Percentiles rank a stretch among this genome's conserved stretches.
phyloP scores from a whole-genome alignment of 305 asterid species.

The Fraxinus albicans region DNA sequence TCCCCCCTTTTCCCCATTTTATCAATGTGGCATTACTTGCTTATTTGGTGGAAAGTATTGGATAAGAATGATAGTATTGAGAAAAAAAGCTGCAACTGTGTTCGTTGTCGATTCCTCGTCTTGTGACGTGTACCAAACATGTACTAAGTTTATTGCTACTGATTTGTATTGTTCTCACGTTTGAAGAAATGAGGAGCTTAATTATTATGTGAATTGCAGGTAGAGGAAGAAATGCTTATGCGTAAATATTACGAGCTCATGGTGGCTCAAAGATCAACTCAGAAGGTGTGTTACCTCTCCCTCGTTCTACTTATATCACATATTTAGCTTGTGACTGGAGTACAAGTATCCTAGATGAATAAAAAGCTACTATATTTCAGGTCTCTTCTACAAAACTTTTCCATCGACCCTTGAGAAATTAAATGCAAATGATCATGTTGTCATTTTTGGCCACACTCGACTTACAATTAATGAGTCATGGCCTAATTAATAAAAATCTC shows the following conservation, averaged over 20 bases:
- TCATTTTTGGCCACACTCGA: neutral
- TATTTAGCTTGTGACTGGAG: neutral
- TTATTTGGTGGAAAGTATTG: neutral
- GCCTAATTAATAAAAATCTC: neutral
- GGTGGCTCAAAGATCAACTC: slow-evolving; percentile 58
- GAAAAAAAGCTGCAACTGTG: neutral
- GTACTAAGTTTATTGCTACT: neutral
- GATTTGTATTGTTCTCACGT: neutral
- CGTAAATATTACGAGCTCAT: slow-evolving; percentile 78
- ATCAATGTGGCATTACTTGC: neutral
- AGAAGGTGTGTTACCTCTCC: slow-evolving; percentile 40
- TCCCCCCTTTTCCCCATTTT: neutral
- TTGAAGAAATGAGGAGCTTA: slow-evolving; percentile 11
- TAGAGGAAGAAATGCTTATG: slow-evolving; percentile 94
- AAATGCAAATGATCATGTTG: neutral
- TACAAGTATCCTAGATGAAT: neutral
- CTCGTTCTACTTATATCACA: neutral
- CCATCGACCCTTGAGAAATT: neutral
- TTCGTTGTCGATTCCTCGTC: neutral
- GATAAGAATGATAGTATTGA: neutral
- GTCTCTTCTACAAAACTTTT: neutral
- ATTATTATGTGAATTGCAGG: slow-evolving; percentile 41
- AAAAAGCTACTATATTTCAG: neutral
- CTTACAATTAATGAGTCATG: neutral
- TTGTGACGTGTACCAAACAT: neutral